phyloP scores from a whole-genome alignment of 108 stramenopile genomes.

The Pseudonitzschia multiseries region DNA sequence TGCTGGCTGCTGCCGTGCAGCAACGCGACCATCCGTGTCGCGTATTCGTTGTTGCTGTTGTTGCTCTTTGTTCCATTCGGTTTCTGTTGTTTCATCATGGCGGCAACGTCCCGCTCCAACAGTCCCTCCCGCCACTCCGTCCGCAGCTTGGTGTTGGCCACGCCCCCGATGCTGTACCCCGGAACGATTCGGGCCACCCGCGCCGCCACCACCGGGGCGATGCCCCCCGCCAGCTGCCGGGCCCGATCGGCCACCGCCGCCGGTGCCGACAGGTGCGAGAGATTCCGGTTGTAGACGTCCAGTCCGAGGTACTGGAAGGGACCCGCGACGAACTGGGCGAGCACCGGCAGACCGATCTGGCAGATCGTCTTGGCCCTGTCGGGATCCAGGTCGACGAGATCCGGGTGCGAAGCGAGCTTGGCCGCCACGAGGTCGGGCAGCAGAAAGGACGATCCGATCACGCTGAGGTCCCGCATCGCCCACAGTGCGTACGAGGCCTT shows the following conservation, averaged over 20 bases:
- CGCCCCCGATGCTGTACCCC: conserved; percentile 60
- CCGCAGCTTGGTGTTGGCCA: conserved; percentile 39
- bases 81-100: not conserved
- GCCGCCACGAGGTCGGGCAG: conserved; percentile 45
- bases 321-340: conserved; percentile 49
- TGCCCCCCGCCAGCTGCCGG: conserved; percentile 21
- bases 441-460: conserved; percentile 58
- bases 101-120: conserved; percentile 11
- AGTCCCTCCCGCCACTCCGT: conserved; percentile 28
- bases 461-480: conserved; percentile 49
- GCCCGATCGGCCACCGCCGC: conserved; percentile 28
- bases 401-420: conserved; percentile 1
- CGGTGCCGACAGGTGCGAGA: conserved; percentile 3
- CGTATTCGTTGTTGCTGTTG: not conserved
- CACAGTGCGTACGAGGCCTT: conserved; percentile 45
- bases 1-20: not conserved
- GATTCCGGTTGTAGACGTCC: conserved; percentile 56
- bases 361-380: conserved; percentile 27
- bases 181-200: conserved; percentile 55
- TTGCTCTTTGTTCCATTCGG: not conserved
- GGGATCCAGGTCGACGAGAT: conserved; percentile 12
- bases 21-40: conserved; percentile 6
- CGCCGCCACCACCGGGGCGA: conserved; percentile 37
- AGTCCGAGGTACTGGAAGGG: conserved; percentile 56
- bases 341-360: conserved; percentile 45